A percentile compares a stretch with the other conserved stretches of the same genome.
These are phyloP conservation scores for Cytospora chrysosperma DNA, from an alignment of 2,329 filamentous ascomycete species.

Conservation along the genomic window DNA sequence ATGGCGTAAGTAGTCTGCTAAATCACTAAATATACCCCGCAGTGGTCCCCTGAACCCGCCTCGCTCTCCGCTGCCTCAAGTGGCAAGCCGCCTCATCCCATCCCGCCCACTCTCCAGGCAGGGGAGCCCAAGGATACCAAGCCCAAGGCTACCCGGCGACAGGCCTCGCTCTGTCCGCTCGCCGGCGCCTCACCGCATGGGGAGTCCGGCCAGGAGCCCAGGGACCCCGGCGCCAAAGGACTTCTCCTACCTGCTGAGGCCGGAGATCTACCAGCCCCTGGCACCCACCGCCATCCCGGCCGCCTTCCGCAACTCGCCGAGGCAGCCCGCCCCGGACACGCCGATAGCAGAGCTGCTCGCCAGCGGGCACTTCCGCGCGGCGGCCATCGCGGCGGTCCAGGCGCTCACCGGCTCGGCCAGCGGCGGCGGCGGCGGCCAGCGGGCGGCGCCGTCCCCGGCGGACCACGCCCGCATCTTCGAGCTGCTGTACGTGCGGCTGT, in stretches of 20 bases:
- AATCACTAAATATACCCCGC: constrained; percentile 23
- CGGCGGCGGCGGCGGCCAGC: constrained; percentile 25
- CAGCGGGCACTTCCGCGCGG: constrained; percentile 75
- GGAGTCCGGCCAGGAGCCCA: neutral
- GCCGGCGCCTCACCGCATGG: constrained; percentile 32
- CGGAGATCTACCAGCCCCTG: constrained; percentile 80
- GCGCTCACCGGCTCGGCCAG: constrained; percentile 53
- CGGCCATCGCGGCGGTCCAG: constrained; percentile 66
- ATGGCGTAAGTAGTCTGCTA: constrained; percentile 3
- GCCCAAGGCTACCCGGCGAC: constrained; percentile 28
- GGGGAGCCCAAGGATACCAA: constrained; percentile 25
- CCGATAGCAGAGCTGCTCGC: constrained; percentile 67
- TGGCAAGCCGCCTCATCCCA: constrained; percentile 27
- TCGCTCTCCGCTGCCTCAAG: constrained; percentile 27
- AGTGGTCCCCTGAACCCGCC: constrained; percentile 30
- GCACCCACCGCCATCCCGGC: constrained; percentile 59
- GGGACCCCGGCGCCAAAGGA: constrained; percentile 57
- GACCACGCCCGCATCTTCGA: constrained; percentile 69
- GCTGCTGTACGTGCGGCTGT: constrained; percentile 77
- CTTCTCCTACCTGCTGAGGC: constrained; percentile 76
- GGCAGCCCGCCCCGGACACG: constrained; percentile 62
- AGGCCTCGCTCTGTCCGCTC: constrained; percentile 31
- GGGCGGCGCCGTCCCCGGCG: constrained; percentile 43
- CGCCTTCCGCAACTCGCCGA: constrained; percentile 67
- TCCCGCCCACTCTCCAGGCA: constrained; percentile 25